Evolutionary conservation across 345 rosid species (phyloP).

Genomic region (Triadica sebifera): DNA sequence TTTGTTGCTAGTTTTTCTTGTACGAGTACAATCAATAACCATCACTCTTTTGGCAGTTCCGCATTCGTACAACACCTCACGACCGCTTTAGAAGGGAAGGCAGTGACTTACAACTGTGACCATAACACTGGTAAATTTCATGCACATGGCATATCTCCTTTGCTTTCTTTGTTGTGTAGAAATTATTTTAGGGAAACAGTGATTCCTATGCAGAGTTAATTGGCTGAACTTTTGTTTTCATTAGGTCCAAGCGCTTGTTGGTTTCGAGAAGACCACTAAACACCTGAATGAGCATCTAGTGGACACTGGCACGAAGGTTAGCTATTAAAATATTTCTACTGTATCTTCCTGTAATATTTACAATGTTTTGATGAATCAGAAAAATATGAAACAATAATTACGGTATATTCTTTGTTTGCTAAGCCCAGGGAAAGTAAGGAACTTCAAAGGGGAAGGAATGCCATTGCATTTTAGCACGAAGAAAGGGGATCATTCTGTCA

Average conservation of each 20-base stretch:
- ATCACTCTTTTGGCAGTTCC: slow-evolving; percentile 59
- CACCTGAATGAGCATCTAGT: slow-evolving; percentile 95
- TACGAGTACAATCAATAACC: background rate
- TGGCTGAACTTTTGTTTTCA: background rate
- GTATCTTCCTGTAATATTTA: background rate
- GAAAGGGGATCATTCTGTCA: slow-evolving; percentile 84
- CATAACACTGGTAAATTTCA: slow-evolving; percentile 67
- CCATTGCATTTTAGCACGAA: slow-evolving; percentile 78
- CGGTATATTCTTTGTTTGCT: slow-evolving; percentile 26
- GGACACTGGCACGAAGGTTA: slow-evolving; percentile 79
- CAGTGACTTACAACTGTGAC: slow-evolving; percentile 79
- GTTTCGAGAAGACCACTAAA: slow-evolving; percentile 84
- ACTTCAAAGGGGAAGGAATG: slow-evolving; percentile 97
- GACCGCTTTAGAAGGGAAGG: slow-evolving; percentile 79
- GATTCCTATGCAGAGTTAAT: background rate
- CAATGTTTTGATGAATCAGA: background rate
- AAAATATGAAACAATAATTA: background rate
- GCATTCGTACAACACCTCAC: slow-evolving; percentile 80
- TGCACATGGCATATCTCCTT: background rate
- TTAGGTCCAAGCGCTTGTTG: slow-evolving; percentile 96
- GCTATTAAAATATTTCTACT: background rate
- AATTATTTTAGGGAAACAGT: background rate
- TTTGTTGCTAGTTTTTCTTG: background rate
- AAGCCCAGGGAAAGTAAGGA: slow-evolving; percentile 90
- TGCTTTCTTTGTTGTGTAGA: background rate